Evolutionary conservation across 2,329 filamentous ascomycete species (phyloP), one percentile per base, ranked within the genome.

Genomic region (Cryoendolithus antarcticus): DNA sequence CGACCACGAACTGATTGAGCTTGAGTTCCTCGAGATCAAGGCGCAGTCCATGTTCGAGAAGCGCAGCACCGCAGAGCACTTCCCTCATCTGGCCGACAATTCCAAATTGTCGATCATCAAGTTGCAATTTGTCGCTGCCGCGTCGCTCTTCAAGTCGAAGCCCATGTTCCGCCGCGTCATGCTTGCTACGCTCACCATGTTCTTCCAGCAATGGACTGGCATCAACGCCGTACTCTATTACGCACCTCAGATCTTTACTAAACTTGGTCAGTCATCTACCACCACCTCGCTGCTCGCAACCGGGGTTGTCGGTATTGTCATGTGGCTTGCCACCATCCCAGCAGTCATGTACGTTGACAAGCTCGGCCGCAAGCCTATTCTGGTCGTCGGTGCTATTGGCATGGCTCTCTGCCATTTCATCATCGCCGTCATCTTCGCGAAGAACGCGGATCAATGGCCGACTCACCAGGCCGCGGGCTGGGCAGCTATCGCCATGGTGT

Each of bases 1-100:
- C 10, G 71, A 80, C 46, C 71, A 86, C 52, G 76, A 83, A 41
- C 69, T 84, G 0, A 72, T 88, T 30, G 72, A 80, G 46, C 67
- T 86, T 1, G 84, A 89, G 52, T 86, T 81, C 53, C 71, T 86
- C n/a, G 83, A 89, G 56, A 88, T 89, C 62, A 83, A 84, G 57
- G 81, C 82, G 0, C 80, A 86, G 56, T 79, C 76, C 0, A 58
- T 82, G 11, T 91, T 89, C 48, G 82, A 89, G 60, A 83, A 86
- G 61, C 72, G 76, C 28, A 75, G 74, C 1, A 67, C 80, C 7
- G 71, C 73, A 0, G 77, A 81, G 45, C 67, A 77, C 15, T 86
- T 82, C 57, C 82, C 82, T 0, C 65, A 79, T 28, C 63, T 82
- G 9, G 63, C 68, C 2, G 69, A 77, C 42, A 67, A 69, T 37